Percentiles rank a stretch among this genome's conserved stretches.
phyloP scores from a whole-genome alignment of 768 basidiomycete genomes.

The Terana coerulea region DNA sequence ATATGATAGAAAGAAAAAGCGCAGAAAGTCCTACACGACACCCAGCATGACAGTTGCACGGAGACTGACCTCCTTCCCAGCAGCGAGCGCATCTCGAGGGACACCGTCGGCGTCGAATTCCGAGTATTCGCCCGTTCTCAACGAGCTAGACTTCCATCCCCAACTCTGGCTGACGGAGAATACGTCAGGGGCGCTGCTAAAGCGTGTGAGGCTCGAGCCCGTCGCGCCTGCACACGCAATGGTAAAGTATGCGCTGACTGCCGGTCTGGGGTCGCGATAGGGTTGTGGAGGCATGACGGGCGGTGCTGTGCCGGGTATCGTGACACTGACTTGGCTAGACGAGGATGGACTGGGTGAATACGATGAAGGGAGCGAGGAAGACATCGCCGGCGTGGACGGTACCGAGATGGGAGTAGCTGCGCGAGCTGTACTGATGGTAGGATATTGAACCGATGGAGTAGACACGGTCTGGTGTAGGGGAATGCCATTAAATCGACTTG shows the following conservation, averaged over 20 bases:
- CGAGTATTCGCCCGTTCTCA: slow-evolving; percentile 45
- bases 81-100: slow-evolving; percentile 16
- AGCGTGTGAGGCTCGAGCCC: slow-evolving; percentile 78
- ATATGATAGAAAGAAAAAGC: neutral
- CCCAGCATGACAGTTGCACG: slow-evolving; percentile 79
- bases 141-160: slow-evolving; percentile 81
- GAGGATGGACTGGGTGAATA: slow-evolving; percentile 5
- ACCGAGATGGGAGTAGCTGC: slow-evolving; percentile 11
- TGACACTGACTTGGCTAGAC: slow-evolving; percentile 2
- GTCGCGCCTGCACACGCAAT: slow-evolving; percentile 79
- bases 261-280: slow-evolving; percentile 70
- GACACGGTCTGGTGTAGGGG: slow-evolving; percentile 7
- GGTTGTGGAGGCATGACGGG: slow-evolving; percentile 56
- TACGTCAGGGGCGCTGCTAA: slow-evolving; percentile 81
- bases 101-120: slow-evolving; percentile 22
- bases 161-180: slow-evolving; percentile 86
- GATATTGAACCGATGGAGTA: neutral
- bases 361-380: slow-evolving; percentile 4
- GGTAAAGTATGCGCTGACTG: slow-evolving; percentile 77
- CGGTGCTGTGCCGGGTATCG: slow-evolving; percentile 41
- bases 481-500: slow-evolving; percentile 3
- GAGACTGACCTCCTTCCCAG: slow-evolving; percentile 52
- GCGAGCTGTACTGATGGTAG: neutral
- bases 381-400: slow-evolving; percentile 13
- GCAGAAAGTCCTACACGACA: slow-evolving; percentile 50